Evolutionary conservation across 306 rosid species (phyloP), one percentile per base, ranked within the genome.

Genomic region (Medicago arabica): DNA sequence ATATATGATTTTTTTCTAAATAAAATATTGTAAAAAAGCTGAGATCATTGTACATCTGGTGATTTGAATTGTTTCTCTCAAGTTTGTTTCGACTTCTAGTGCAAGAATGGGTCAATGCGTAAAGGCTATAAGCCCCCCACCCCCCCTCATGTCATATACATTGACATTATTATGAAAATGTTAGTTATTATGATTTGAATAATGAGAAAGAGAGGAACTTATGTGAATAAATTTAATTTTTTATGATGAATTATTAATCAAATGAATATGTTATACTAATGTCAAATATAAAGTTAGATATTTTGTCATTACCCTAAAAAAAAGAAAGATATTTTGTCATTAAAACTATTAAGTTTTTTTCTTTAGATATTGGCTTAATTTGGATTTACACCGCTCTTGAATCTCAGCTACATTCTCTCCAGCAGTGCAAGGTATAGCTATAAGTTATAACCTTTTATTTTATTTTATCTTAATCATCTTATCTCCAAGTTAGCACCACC

Each of bases 41-140:
- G 38, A 34, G 38, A 34, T 34, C 38, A 34, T 34, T 34, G 38
- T 34, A 34, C 38, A 34, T 34, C 38, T 34, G 38, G 38, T 34
- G 5, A 5, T 67, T 11, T 28, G 55, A 36, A 40, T 71, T 31
- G 21, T 16, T 50, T 50, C 57, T 39, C 6, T 68, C 1, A 2
- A 53, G 62, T 77, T 76, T 71, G 58, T 64, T 53, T 72, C 76
- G 19, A 58, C 8, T 38, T 44, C 21, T 41, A 67, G 19, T 67
- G 76, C 49, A 67, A 31, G 80, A 78, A 62, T 5, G 61, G 15
- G 69, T 83, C 83, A 75, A 55, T n/a, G 15, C 2, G 25, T 13
- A 23, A 34, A 57, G 53, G 15, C 46, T 18, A 66, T 18, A 66
- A 80, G 64, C 47, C 51, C 49, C 41, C 40, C 16, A 72, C 34